phyloP scores from a whole-genome alignment of 2,329 filamentous ascomycete species.

The Botrytis galanthina region DNA sequence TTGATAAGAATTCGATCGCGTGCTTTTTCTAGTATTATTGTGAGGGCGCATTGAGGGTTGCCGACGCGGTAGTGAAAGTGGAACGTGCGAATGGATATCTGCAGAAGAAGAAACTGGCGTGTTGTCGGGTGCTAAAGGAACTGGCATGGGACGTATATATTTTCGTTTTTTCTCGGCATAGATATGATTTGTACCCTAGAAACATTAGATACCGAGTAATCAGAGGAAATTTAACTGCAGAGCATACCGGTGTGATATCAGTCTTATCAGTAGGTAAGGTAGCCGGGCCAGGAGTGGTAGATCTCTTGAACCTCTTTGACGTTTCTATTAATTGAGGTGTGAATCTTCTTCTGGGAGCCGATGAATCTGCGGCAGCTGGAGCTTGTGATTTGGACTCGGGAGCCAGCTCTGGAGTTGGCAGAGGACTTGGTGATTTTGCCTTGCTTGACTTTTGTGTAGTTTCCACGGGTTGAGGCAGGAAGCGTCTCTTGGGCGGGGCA shows the following conservation, averaged over 20 bases:
- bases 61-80: slow-evolving; percentile 41
- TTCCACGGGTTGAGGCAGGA: slow-evolving; percentile 69
- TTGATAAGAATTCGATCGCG: slow-evolving; percentile 43
- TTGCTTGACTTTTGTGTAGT: slow-evolving; percentile 63
- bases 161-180: slow-evolving; percentile 35
- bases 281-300: slow-evolving; percentile 61
- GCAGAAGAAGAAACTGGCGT: slow-evolving; percentile 23
- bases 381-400: slow-evolving; percentile 50
- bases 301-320: slow-evolving; percentile 66
- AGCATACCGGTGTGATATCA: slow-evolving; percentile 56
- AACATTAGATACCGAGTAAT: background rate
- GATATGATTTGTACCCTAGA: slow-evolving; percentile 30
- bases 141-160: slow-evolving; percentile 26
- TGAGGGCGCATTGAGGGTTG: slow-evolving; percentile 44
- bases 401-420: slow-evolving; percentile 56
- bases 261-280: slow-evolving; percentile 67
- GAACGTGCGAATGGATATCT: slow-evolving; percentile 37
- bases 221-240: slow-evolving; percentile 20
- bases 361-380: slow-evolving; percentile 36
- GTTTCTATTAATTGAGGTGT: slow-evolving; percentile 81
- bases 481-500: slow-evolving; percentile 52
- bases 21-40: slow-evolving; percentile 43
- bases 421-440: slow-evolving; percentile 40
- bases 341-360: slow-evolving; percentile 52
- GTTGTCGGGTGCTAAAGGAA: slow-evolving; percentile 12